These are phyloP conservation scores for Cenchrus purpureus DNA, from an alignment of 176 grass and related monocot genomes.

Conservation along the genomic window DNA sequence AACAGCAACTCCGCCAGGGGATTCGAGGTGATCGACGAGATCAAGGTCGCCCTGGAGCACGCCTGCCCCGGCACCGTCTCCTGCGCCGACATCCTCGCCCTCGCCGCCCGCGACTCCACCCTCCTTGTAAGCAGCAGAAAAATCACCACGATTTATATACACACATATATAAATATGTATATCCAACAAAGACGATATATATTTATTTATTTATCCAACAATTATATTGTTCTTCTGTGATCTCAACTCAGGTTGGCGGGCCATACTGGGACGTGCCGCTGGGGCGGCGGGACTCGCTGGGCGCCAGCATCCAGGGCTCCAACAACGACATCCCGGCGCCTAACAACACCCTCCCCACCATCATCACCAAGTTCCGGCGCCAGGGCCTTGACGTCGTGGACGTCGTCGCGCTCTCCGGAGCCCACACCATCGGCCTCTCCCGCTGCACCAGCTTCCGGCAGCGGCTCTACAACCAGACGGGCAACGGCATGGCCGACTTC, in stretches of 20 bases:
- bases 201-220: no score
- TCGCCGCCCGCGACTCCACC: conserved; percentile 55
- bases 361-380: conserved; percentile 81
- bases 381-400: conserved; percentile 68
- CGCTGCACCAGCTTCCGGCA: conserved; percentile 87
- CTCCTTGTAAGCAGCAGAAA: conserved; percentile 17
- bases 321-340: conserved; percentile 95
- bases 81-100: neutral
- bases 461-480: conserved; percentile 81
- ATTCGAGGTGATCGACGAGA: conserved; percentile 70
- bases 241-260: conserved; percentile 40
- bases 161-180: no score
- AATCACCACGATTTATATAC: no score
- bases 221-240: no score
- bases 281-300: conserved; percentile 76
- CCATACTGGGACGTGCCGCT: conserved; percentile 77
- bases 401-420: conserved; percentile 74
- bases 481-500: conserved; percentile 64
- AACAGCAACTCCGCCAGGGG: conserved; percentile 67
- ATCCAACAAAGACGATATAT: no score
- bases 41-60: conserved; percentile 62
- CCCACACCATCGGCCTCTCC: conserved; percentile 74
- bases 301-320: conserved; percentile 76
- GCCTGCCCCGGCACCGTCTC: conserved; percentile 44
- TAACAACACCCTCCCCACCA: conserved; percentile 85